Conservation (phyloP, 257 asterid species). For the Solanum appendiculatum region DNA sequence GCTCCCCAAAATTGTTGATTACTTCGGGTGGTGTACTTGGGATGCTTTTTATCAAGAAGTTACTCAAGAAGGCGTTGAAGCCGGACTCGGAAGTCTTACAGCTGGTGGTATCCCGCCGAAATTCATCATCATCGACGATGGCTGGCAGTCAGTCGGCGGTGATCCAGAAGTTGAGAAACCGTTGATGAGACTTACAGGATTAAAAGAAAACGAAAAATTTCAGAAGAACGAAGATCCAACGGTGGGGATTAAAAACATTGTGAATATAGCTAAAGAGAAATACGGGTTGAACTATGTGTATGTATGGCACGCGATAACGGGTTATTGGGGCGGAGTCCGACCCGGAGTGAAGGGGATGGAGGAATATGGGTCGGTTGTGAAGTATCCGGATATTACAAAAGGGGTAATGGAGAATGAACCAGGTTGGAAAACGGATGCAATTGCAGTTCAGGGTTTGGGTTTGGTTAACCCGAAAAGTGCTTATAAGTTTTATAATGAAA, state of each 20-base stretch:
- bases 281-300: conserved; percentile 66
- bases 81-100: conserved; percentile 56
- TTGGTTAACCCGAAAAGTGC: conserved; percentile 68
- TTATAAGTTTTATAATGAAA: conserved; percentile 62
- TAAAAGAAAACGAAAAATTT: conserved; percentile 63
- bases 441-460: conserved; percentile 69
- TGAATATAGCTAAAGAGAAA: conserved; percentile 62
- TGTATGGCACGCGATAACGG: conserved; percentile 90
- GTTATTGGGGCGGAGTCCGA: conserved; percentile 89
- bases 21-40: conserved; percentile 94
- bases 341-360: conserved; percentile 66
- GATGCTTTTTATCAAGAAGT: conserved; percentile 85
- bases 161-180: conserved; percentile 25
- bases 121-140: conserved; percentile 80
- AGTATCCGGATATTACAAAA: conserved; percentile 46
- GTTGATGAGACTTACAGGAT: conserved; percentile 54
- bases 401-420: conserved; percentile 83
- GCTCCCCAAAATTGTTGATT: conserved; percentile 59
- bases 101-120: conserved; percentile 61
- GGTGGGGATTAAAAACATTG: conserved; percentile 52
- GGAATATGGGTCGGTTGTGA: conserved; percentile 54
- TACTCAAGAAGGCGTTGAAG: conserved; percentile 76
- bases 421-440: conserved; percentile 54
- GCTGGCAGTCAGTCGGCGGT: conserved; percentile 68
- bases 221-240: conserved; percentile 40